Base-by-base conservation (phyloP, 78 protist species). In the Cavenderia fasciculata region DNA sequence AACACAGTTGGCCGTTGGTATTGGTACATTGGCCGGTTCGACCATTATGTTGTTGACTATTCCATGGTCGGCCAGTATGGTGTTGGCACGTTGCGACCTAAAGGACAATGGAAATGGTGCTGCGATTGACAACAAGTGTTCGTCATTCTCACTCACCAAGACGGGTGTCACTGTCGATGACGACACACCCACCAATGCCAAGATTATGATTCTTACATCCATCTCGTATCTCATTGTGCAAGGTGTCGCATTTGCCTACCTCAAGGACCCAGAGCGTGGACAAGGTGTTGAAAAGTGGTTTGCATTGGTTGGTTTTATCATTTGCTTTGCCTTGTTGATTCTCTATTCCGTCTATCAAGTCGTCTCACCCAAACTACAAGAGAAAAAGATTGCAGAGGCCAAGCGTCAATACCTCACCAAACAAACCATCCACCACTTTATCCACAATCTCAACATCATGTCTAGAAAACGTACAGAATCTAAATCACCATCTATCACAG, bases 1-100 rank as follows among this genome's bases (percentile, higher is more conserved):
- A 76, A 29, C 92, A 40, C 78, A 95, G 69, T 57, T 97, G 38
- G 1, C 82, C 1, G 95, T 97, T 21, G 98, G 98, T 44, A 90
- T 97, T 1, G 98, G 98, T 31, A 93, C 98, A 34, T 91, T 97
- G 25, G 98, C 98, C 0, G 98, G 98, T 25, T 52, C 86, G 6
- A 96, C 97, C 0, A 59, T 97, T 62, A 95, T 97, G 97, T 72
- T 97, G 38, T 87, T 96, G 21, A 96, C 98, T 16, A n/a, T 97
- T 5, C 98, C 98, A 63, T 96, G 95, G 94, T 21, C 69, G 11
- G 62, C 70, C 4, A 21, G 73, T 56, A 36, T 62, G 2, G 31
- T 52, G 21, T 44, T 56, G 71, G 96, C 73, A 27, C 57, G 71
- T 47, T 61, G 59, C 25, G 86, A 78, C 51, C 7, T 85, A 8